Conservation (phyloP, 345 rosid species). For the Boechera stricta region DNA sequence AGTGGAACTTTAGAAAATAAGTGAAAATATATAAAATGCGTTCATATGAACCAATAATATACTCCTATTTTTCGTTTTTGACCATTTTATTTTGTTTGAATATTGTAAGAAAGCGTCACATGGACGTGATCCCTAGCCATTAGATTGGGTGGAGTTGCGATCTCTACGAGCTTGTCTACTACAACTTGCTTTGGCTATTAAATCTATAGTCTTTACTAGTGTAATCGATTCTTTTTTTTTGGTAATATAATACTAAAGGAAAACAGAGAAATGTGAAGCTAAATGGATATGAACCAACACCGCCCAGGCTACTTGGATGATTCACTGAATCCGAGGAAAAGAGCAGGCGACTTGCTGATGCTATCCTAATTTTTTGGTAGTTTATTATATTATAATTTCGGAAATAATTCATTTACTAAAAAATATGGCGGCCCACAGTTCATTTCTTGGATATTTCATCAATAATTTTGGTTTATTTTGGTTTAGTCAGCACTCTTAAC, state of each 20-base stretch:
- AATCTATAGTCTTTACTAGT: not conserved
- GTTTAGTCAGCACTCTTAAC: not conserved
- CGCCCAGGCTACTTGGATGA: slow-evolving; percentile 41
- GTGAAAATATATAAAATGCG: not conserved
- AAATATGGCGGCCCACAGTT: slow-evolving; percentile 5
- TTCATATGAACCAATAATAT: slow-evolving; percentile 26
- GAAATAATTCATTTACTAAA: not conserved
- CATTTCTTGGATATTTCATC: slow-evolving; percentile 11
- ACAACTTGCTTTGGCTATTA: slow-evolving; percentile 35
- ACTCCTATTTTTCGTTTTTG: not conserved
- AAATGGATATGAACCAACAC: slow-evolving; percentile 35
- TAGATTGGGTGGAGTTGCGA: slow-evolving; percentile 32
- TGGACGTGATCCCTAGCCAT: slow-evolving; percentile 37
- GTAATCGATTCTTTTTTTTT: not conserved
- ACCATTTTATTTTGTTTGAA: not conserved
- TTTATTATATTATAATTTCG: not conserved
- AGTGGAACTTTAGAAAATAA: not conserved
- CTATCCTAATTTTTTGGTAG: not conserved
- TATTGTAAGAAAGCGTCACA: slow-evolving; percentile 31
- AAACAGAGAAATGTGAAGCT: not conserved
- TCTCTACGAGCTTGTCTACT: slow-evolving; percentile 41
- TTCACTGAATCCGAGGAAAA: slow-evolving; percentile 43
- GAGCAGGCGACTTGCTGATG: slow-evolving; percentile 17
- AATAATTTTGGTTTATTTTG: not conserved
- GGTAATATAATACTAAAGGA: not conserved